Percentiles rank a stretch among this genome's conserved stretches.
Evolutionary conservation across 495 filamentous ascomycete genomes (phyloP).

Genomic region (Annulohypoxylon stygium): DNA sequence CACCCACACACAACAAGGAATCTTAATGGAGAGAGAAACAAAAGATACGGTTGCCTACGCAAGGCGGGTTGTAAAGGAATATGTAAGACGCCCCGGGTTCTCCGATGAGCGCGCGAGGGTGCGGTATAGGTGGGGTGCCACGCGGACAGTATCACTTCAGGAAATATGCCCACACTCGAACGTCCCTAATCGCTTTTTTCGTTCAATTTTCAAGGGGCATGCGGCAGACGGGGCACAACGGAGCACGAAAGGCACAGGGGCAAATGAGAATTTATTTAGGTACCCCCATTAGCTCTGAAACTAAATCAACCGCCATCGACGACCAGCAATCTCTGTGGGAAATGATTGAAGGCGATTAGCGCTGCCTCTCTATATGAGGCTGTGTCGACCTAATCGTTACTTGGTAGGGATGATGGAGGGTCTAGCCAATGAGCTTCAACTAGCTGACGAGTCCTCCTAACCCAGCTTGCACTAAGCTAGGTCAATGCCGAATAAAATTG

Average conservation of each 20-base stretch:
- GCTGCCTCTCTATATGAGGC: slow-evolving; percentile 30
- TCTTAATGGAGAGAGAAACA: slow-evolving; percentile 21
- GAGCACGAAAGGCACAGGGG: slow-evolving; percentile 11
- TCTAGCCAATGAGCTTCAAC: slow-evolving; percentile 48
- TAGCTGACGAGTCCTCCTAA: slow-evolving; percentile 56
- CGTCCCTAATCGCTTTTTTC: neutral
- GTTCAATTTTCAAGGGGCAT: slow-evolving; percentile 13
- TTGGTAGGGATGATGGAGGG: slow-evolving; percentile 25
- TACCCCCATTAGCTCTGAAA: slow-evolving; percentile 6
- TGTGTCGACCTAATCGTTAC: slow-evolving; percentile 32
- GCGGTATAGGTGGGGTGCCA: slow-evolving; percentile 39
- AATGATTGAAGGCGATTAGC: slow-evolving; percentile 20
- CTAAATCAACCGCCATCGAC: slow-evolving; percentile 2
- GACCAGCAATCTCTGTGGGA: slow-evolving; percentile 9
- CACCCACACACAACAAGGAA: slow-evolving; percentile 25
- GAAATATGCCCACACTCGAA: slow-evolving; percentile 33
- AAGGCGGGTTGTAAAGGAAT: slow-evolving; percentile 30
- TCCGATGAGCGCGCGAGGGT: slow-evolving; percentile 16
- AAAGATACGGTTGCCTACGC: slow-evolving; percentile 52
- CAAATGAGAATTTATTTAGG: slow-evolving; percentile 9
- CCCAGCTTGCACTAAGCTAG: slow-evolving; percentile 34
- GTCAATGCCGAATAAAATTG: slow-evolving; percentile 27
- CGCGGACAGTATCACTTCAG: slow-evolving; percentile 37
- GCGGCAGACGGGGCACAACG: neutral
- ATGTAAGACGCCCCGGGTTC: slow-evolving; percentile 41